Evolutionary conservation across 148 eudicot genomes (phyloP), one percentile per base, ranked within the genome.

Genomic region (Vaccinium corymbosum): DNA sequence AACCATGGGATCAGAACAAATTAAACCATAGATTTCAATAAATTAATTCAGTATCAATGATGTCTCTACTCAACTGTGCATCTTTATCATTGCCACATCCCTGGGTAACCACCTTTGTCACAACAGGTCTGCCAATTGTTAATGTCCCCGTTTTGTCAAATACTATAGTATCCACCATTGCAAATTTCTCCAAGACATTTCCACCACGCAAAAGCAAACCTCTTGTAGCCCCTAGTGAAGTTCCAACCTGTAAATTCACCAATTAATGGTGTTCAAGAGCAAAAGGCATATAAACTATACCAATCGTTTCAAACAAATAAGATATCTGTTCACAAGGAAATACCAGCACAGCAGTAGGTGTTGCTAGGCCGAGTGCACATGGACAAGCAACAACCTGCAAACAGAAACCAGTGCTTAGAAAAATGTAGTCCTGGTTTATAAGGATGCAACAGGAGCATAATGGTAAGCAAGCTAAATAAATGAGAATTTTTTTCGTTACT

Each of bases 281-380:
- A 68, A 49, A 66, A 17, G 53, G 32, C 46, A 48, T 15, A 59
- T 13, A 27, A 32, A 38, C 29, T 10, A 57, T 35, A 25, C 53
- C 48, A 55, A 76, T 50, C 14, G 19, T 16, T 22, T 68, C 4
- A 50, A 27, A 52, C 7, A 42, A 27, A 48, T 78, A 19, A 9
- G 32, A 68, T 38, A n/a, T 56, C 16, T 59, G 55, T 78, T 79
- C 53, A 35, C 3, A 51, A 85, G 83, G 57, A 13, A 66, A 78
- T 91, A 91, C 99, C 89, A 97, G 91, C 76, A 97, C 98, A 70
- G 99, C 99, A 85, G 99, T 95, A 78, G 99, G 99, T 76, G 99
- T 97, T 80, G 99, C 99, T 80, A 97, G 92, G 77, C 99, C 99
- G 79, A 97, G 95, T 78, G 99, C 99, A 90, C 99, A 97, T 1